A percentile compares a stretch with the other conserved stretches of the same genome.
Conservation (phyloP, 345 rosid genomes). For the Populus nigra region DNA sequence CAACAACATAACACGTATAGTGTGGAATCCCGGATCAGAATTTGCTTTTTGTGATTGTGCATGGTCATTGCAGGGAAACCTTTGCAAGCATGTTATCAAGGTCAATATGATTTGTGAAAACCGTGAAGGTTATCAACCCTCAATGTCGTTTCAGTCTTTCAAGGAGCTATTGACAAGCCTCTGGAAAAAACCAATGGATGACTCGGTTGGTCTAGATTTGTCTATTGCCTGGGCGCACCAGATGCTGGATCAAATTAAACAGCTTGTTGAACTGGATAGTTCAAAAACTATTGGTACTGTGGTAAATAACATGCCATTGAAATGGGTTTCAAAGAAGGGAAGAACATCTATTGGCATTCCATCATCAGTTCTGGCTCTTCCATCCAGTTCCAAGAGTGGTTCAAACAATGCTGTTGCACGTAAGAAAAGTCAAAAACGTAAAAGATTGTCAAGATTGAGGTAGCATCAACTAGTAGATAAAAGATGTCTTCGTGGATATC, state of each 20-base stretch:
- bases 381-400: conserved; percentile 30
- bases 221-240: conserved; percentile 73
- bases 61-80: conserved; percentile 90
- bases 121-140: conserved; percentile 37
- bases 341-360: conserved; percentile 79
- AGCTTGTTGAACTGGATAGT: conserved; percentile 57
- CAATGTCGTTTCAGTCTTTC: conserved; percentile 68
- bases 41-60: conserved; percentile 85
- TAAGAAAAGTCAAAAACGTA: conserved; percentile 45
- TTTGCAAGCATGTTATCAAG: conserved; percentile 93
- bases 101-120: conserved; percentile 66
- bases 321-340: conserved; percentile 76
- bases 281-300: conserved; percentile 55
- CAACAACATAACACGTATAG: conserved; percentile 40
- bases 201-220: conserved; percentile 61
- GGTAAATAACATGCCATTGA: conserved; percentile 59
- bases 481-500: neutral
- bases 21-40: conserved; percentile 97
- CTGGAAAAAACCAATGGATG: conserved; percentile 71
- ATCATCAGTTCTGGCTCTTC: conserved; percentile 44
- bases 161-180: conserved; percentile 48
- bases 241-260: conserved; percentile 78
- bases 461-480: neutral
- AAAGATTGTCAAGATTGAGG: conserved; percentile 48
- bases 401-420: conserved; percentile 16